phyloP scores from a whole-genome alignment of 2,329 filamentous ascomycete genomes.

The Talaromyces sp. region DNA sequence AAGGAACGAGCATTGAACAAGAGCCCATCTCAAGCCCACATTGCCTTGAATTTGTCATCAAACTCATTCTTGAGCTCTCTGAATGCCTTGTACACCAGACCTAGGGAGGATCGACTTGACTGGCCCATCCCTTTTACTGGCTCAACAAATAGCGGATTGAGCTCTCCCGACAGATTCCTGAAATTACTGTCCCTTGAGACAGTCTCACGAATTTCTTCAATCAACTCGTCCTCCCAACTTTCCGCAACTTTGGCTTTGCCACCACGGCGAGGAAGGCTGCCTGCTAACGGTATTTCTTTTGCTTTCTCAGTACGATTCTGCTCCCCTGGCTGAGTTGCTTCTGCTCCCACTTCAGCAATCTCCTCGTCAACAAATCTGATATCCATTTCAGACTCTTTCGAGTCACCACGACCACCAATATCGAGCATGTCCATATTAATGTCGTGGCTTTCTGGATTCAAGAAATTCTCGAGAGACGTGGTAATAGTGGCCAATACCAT shows the following conservation, averaged over 20 bases:
- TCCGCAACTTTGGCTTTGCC: not conserved
- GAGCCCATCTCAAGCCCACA: not conserved
- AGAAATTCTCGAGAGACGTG: conserved; percentile 1
- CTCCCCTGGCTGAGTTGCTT: not conserved
- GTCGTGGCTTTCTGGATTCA: not conserved
- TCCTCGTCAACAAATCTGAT: not conserved
- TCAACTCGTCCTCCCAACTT: not conserved
- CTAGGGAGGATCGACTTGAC: not conserved
- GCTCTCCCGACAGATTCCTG: too few relatives aligned
- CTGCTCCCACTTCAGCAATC: not conserved
- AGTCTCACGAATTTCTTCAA: not conserved
- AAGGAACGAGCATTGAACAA: not conserved
- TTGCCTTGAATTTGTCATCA: not conserved
- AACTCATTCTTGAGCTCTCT: not conserved
- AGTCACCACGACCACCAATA: not conserved
- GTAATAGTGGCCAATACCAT: not conserved
- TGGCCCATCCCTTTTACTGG: not conserved
- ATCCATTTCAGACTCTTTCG: not conserved
- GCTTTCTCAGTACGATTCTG: too few relatives aligned
- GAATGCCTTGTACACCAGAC: not conserved
- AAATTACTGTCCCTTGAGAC: not conserved
- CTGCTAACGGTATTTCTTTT: too few relatives aligned
- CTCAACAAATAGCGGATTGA: not conserved
- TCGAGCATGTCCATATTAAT: not conserved
- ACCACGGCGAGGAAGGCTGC: not conserved